Evolutionary conservation across 2,329 filamentous ascomycete species (phyloP), one percentile per base, ranked within the genome.

Genomic region (Aschersonia sp.): DNA sequence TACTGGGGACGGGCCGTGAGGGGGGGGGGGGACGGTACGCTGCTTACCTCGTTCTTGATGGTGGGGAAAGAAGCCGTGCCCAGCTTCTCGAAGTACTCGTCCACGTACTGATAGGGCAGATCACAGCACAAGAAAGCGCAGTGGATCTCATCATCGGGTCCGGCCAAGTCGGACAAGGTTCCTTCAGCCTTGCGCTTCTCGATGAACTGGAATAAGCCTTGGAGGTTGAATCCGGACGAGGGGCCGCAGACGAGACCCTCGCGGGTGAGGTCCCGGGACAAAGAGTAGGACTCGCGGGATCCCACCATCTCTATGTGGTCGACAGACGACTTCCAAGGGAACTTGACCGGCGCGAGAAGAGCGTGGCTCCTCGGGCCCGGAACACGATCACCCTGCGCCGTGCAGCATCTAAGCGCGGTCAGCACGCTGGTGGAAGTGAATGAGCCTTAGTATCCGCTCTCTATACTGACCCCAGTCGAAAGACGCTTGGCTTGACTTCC

Each of bases 91-190:
- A 79, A 81, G 54, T 81, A 81, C 52, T 75, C 74, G 30, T 69
- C 64, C 43, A 81, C 70, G 50, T 81, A 81, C 55, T 81, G 77
- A 52, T 82, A 81, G 0, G 78, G 78, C 30, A 82, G 52, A 49
- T 82, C 78, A 49, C 77, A 80, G 60, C 77, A 82, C 3, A 80
- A 58, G 57, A 82, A 82, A 0, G 77, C 75, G 44, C 73, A 77
- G 51, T 73, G 66, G 2, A 74, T 63, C 45, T 67, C 61, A 1
- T 72, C 72, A 32, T 70, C 65, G 0, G 62, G 56, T 0, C 67
- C 69, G 1, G 66, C 63, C 1, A 78, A 58, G 7, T 70, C 61
- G 1, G 57, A 38, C 9, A 79, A 58, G 0, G 62, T 69, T 0
- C 68, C 70, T 0, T 63, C 64, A 0, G 57, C 54, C 53, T 77